Evolutionary conservation across 1,284 basidiomycete species (phyloP), one percentile per base, ranked within the genome.

Genomic region (Sanguinoderma infundibulare): DNA sequence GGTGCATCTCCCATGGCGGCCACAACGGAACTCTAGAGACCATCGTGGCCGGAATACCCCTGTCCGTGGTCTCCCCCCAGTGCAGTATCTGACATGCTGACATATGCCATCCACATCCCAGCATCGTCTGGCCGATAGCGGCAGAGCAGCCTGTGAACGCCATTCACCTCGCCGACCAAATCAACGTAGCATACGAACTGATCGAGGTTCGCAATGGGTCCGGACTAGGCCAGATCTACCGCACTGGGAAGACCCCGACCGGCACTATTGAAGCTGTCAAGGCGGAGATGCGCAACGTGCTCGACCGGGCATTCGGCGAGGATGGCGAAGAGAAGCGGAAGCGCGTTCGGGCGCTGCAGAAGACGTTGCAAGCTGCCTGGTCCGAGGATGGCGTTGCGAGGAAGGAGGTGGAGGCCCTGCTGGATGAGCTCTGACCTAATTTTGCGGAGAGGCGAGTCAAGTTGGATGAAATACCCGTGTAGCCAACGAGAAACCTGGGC

Each of bases 71-170:
- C 30, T 55, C 39, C 24, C 28, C 14, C n/a, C 14, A 5, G 5
- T 17, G 5, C 4, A 49, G 49, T 2, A 2, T 26, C n/a, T 17
- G 10, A 4, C 10, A 20, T 53, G 7, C 20, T 22, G 24, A 46
- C 42, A 26, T 3, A 14, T 14, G 14, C 42, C n/a, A n/a, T n/a
- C n/a, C n/a, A n/a, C n/a, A n/a, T 17, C 22, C 15, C 36, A 72
- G 70, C 55, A 72, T 72, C 24, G 61, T 63, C 20, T 70, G 68
- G 69, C 68, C 69, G 3, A 62, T 70, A 55, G 49, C 53, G 15
- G 60, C 60, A 3, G 70, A 72, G 53, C 70, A 72, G 34, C 69
- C 69, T 8, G 15, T 35, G 2, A 70, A 68, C 46, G 66, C 68
- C 32, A 59, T 65, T 2, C 55, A 65, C 46, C 52, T 69, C 7